These are phyloP conservation scores for Teunomyces pallodes DNA, from an alignment of 805 yeast species.

Conservation along the genomic window DNA sequence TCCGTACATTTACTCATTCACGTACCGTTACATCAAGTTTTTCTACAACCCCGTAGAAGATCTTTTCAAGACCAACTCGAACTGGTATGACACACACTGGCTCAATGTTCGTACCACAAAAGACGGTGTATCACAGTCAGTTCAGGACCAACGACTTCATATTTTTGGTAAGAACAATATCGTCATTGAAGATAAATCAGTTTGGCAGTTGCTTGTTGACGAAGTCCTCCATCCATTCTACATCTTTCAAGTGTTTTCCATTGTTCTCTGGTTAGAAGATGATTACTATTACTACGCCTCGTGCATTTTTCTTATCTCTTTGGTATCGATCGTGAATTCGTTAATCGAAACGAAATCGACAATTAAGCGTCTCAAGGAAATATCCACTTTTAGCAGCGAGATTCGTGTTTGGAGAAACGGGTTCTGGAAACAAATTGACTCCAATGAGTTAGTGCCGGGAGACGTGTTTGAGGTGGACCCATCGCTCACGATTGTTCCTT, in stretches of 20 bases:
- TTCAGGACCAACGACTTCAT: conserved; percentile 61
- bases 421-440: conserved; percentile 80
- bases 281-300: conserved; percentile 90
- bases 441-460: conserved; percentile 89
- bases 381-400: conserved; percentile 73
- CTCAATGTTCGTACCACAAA: conserved; percentile 49
- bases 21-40: conserved; percentile 79
- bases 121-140: conserved; percentile 69
- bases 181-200: conserved; percentile 71
- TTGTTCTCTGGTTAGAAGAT: conserved; percentile 88
- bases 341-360: conserved; percentile 82
- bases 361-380: conserved; percentile 64
- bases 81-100: conserved; percentile 89
- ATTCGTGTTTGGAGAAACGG: conserved; percentile 90
- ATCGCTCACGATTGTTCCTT: conserved; percentile 67
- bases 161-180: conserved; percentile 81
- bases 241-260: conserved; percentile 89
- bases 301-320: conserved; percentile 85
- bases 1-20: conserved; percentile 67
- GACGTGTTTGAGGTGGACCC: conserved; percentile 94
- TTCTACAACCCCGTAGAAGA: conserved; percentile 87
- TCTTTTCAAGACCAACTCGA: conserved; percentile 74
- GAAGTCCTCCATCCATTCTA: conserved; percentile 96
- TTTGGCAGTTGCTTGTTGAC: conserved; percentile 64
- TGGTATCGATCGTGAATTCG: conserved; percentile 76